Conservation (phyloP, 1,284 basidiomycete species). For the Moesziomyces aphidis region DNA sequence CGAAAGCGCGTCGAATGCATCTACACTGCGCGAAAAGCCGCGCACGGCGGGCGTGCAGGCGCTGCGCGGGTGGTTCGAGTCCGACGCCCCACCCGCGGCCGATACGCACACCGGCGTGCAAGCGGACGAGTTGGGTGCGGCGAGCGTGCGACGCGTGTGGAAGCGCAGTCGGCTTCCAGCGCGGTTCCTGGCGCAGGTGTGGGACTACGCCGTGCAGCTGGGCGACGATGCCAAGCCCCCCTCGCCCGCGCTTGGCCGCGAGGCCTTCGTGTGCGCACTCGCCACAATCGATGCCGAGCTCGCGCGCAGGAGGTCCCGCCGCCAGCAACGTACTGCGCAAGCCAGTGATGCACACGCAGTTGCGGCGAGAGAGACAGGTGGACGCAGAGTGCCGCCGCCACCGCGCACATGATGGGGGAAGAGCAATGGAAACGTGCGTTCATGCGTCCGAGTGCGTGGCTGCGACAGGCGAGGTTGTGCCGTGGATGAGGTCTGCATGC, state of each 20-base stretch:
- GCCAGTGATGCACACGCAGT: neutral
- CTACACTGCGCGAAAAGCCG: conserved; percentile 4
- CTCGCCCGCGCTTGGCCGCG: conserved; percentile 1
- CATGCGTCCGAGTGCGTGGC: conserved; percentile 2
- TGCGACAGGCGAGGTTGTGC: conserved; percentile 27
- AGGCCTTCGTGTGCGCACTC: conserved; percentile 22
- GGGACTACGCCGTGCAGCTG: conserved; percentile 12
- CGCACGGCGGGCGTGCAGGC: conserved; percentile 13
- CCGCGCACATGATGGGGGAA: conserved; percentile 1
- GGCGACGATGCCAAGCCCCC: neutral
- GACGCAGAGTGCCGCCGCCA: conserved; percentile 16
- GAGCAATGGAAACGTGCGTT: neutral
- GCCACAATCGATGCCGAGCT: conserved; percentile 39
- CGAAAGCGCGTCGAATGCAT: conserved; percentile 1
- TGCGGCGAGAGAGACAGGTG: neutral
- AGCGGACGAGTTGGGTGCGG: neutral
- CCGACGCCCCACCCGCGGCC: conserved; percentile 6
- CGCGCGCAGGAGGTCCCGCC: conserved; percentile 6
- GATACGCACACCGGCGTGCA: neutral
- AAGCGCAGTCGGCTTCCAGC: conserved; percentile 13
- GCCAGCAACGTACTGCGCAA: neutral
- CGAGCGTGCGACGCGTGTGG: conserved; percentile 21
- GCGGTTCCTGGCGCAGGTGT: conserved; percentile 18
- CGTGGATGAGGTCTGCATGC: conserved; percentile 35
- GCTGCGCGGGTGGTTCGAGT: conserved; percentile 42